Percentiles rank a stretch among this genome's conserved stretches.
These are phyloP conservation scores for Fusarium irregulare DNA, from an alignment of 2,329 filamentous ascomycete genomes.

Conservation along the genomic window DNA sequence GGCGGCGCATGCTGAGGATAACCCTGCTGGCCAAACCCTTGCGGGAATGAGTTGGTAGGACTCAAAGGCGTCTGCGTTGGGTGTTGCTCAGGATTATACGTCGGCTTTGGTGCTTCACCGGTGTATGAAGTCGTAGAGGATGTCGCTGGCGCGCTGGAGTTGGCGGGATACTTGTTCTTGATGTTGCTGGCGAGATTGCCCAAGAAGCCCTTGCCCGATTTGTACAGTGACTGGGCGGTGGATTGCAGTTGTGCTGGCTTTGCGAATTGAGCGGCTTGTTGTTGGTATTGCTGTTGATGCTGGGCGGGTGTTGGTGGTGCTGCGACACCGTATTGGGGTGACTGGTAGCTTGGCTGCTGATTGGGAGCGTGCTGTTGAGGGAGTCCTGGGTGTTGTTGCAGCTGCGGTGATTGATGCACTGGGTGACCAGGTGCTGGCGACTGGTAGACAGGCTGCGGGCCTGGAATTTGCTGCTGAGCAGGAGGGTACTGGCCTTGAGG, in stretches of 20 bases:
- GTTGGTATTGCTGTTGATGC: conserved; percentile 18
- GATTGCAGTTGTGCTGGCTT: background rate
- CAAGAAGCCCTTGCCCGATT: conserved; percentile 16
- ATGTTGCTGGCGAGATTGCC: conserved; percentile 32
- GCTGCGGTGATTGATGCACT: background rate
- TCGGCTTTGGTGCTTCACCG: conserved; percentile 7
- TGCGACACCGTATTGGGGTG: conserved; percentile 18
- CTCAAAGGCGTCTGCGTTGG: conserved; percentile 8
- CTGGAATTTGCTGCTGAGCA: background rate
- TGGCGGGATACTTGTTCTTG: conserved; percentile 29
- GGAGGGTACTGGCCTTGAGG: background rate
- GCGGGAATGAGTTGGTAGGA: conserved; percentile 1
- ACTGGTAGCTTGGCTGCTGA: background rate
- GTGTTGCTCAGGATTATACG: conserved; percentile 5
- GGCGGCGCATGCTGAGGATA: background rate
- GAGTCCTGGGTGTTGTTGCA: background rate
- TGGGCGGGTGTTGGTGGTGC: conserved; percentile 9
- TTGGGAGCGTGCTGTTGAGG: conserved; percentile 9
- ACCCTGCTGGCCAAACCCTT: background rate
- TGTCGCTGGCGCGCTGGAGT: background rate
- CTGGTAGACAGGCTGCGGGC: conserved; percentile 2
- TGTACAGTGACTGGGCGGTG: conserved; percentile 26
- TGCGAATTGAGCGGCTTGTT: conserved; percentile 27
- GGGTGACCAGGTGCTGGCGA: background rate
- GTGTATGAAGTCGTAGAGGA: background rate